A percentile compares a stretch with the other conserved stretches of the same genome.
phyloP scores from a whole-genome alignment of 352 stramenopile genomes.

The Aphanomyces invadans region DNA sequence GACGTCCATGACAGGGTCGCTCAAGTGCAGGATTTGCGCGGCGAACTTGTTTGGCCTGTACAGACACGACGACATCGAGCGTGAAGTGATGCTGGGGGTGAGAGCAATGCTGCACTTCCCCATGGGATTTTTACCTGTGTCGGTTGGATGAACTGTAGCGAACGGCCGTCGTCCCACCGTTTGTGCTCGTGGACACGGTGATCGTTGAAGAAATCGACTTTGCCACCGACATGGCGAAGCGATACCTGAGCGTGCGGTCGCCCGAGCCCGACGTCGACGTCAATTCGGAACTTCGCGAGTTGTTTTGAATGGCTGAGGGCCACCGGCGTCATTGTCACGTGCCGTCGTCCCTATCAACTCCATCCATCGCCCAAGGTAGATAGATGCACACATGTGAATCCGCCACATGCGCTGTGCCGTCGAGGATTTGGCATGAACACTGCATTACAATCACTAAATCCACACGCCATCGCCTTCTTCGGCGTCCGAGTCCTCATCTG shows the following conservation, averaged over 20 bases:
- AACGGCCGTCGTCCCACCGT: constrained; percentile 31
- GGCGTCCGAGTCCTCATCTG: constrained; percentile 35
- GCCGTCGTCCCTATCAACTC: too few species aligned
- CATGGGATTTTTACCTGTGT: neutral
- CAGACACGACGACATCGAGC: constrained; percentile 50
- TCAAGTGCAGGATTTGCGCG: constrained; percentile 67
- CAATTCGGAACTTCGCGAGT: constrained; percentile 51
- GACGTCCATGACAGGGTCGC: constrained; percentile 25
- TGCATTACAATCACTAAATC: constrained; percentile 42
- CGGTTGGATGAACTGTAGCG: neutral
- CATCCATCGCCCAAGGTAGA: too few species aligned
- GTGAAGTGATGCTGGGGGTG: constrained; percentile 27
- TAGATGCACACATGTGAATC: too few species aligned
- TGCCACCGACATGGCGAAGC: constrained; percentile 45
- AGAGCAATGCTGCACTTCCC: neutral
- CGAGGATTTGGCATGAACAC: too few species aligned
- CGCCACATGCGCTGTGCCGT: too few species aligned
- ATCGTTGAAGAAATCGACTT: constrained; percentile 65
- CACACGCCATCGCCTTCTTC: constrained; percentile 74
- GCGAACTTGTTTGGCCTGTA: constrained; percentile 60
- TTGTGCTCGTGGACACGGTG: constrained; percentile 53
- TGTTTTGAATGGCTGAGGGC: constrained; percentile 42
- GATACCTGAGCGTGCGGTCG: constrained; percentile 44
- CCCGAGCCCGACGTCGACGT: constrained; percentile 36
- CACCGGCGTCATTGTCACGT: too few species aligned